Percentiles rank a stretch among this genome's conserved stretches.
Conservation (phyloP, 164 flowering plant genomes). For the Vitis cinerea region DNA sequence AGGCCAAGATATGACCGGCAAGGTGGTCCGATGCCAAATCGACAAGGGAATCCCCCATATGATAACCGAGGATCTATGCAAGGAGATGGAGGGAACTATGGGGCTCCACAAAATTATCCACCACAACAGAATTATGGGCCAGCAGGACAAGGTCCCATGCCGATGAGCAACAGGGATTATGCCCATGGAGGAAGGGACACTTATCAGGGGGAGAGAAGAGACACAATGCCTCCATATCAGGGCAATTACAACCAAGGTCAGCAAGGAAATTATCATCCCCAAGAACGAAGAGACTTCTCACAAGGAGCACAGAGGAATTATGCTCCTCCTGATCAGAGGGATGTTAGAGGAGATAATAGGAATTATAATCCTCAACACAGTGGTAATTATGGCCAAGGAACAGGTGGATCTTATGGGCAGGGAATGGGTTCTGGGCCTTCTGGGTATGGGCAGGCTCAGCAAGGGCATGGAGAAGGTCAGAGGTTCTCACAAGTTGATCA, state of each 20-base stretch:
- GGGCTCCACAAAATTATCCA: conserved; percentile 27
- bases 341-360: conserved; percentile 28
- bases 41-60: conserved; percentile 26
- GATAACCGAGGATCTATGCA: background rate
- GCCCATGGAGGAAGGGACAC: no score
- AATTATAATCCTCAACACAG: conserved; percentile 27
- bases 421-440: conserved; percentile 12
- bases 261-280: conserved; percentile 27
- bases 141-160: conserved; percentile 11
- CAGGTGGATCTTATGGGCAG: conserved; percentile 7
- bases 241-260: conserved; percentile 31
- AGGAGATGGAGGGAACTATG: conserved; percentile 3
- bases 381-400: conserved; percentile 28
- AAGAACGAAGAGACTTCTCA: conserved; percentile 20
- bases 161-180: no score
- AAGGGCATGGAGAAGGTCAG: conserved; percentile 26
- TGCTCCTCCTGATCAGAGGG: conserved; percentile 30
- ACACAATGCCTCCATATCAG: conserved; percentile 24
- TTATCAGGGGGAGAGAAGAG: conserved; percentile 31
- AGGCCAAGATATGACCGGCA: conserved; percentile 42
- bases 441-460: conserved; percentile 23
- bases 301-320: conserved; percentile 31
- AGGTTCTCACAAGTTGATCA: conserved; percentile 20
- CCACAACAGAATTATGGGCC: conserved; percentile 33
- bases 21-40: conserved; percentile 31